Percentiles rank a stretch among this genome's conserved stretches.
phyloP scores from a whole-genome alignment of 768 basidiomycete genomes.

The Pholiota conissans region DNA sequence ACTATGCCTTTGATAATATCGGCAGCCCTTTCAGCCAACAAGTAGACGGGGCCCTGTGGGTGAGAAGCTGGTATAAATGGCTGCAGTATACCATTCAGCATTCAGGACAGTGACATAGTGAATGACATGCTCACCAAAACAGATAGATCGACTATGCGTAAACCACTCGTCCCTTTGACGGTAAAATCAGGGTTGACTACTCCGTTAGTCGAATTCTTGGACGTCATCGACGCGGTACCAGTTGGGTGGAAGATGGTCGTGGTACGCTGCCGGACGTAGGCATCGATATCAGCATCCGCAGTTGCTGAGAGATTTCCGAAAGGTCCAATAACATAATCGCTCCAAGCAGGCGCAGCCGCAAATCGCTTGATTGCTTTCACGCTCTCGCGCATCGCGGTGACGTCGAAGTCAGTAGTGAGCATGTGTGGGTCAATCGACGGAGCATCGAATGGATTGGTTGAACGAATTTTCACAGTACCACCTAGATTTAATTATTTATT shows the following conservation, averaged over 20 bases:
- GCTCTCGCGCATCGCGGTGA: slow-evolving; percentile 22
- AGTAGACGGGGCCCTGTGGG: slow-evolving; percentile 31
- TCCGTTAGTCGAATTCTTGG: slow-evolving; percentile 19
- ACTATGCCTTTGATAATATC: slow-evolving; percentile 25
- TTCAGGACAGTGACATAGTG: too few species aligned
- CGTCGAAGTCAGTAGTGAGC: slow-evolving; percentile 29
- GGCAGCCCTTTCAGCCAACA: slow-evolving; percentile 32
- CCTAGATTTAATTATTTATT: slow-evolving; percentile 19
- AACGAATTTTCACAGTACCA: slow-evolving; percentile 36
- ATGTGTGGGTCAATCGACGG: slow-evolving; percentile 51
- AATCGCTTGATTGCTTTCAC: slow-evolving; percentile 22
- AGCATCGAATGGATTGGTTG: slow-evolving; percentile 42
- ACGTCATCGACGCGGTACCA: slow-evolving; percentile 27
- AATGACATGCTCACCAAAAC: slow-evolving; percentile 18
- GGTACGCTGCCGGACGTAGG: slow-evolving; percentile 15
- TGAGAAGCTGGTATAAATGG: slow-evolving; percentile 27
- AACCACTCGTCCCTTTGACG: slow-evolving; percentile 28
- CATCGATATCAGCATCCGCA: slow-evolving; percentile 21
- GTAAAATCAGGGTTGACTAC: slow-evolving; percentile 32
- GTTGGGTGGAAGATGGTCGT: slow-evolving; percentile 26
- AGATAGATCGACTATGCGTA: slow-evolving; percentile 35
- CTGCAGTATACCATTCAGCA: slow-evolving; percentile 5
- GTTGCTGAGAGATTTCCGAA: slow-evolving; percentile 12
- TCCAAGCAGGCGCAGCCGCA: slow-evolving; percentile 23
- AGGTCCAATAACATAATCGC: slow-evolving; percentile 22